Base-by-base conservation (phyloP, 164 flowering plant genomes). In the Stephania yunnanensis region DNA sequence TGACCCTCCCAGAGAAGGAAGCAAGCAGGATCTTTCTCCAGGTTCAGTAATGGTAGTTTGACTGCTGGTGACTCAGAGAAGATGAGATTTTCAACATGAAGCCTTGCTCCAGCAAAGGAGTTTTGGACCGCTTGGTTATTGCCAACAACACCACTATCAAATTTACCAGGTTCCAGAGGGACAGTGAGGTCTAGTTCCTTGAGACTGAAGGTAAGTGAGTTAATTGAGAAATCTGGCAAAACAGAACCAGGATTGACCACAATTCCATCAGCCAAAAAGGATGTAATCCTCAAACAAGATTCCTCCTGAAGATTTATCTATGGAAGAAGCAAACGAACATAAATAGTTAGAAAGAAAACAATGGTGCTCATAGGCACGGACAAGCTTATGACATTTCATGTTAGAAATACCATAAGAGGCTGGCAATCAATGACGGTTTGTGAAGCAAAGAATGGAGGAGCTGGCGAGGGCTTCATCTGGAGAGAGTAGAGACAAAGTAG, bases 21-120 rank as follows among this genome's bases (percentile, higher is more conserved):
- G 82, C 99, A 95, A 77, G 96, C 97, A 81, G 99, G 95, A 83
- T 95, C 99, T 80, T 92, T 93, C 70, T 93, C 98, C 80, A 95
- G 86, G 77, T 92, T 87, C 73, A 95, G 87, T 74, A 89, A 77
- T 78, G 72, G 80, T 73, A 91, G 84, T 75, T 84, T 90, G 71
- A 91, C 68, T 12, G 79, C 77, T 44, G 99, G 97, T 46, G 92
- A 87, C 73, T 92, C 89, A 7, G 86, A 82, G 73, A 92, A 83
- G 75, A 83, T 80, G 66, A 95, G 71, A 74, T 88, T 83, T 79
- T 91, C 88, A 73, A 92, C 82, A 78, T 89, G 97, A 83, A 95
- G 97, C 81, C 91, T 92, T 77, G 99, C 98, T 73, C 98, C 99
- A 75, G 85, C 66, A 80, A 93, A 92, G 71, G 87, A 79, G 68